phyloP scores from a whole-genome alignment of 2,329 filamentous ascomycete genomes.

The Gnomoniopsis sp. region DNA sequence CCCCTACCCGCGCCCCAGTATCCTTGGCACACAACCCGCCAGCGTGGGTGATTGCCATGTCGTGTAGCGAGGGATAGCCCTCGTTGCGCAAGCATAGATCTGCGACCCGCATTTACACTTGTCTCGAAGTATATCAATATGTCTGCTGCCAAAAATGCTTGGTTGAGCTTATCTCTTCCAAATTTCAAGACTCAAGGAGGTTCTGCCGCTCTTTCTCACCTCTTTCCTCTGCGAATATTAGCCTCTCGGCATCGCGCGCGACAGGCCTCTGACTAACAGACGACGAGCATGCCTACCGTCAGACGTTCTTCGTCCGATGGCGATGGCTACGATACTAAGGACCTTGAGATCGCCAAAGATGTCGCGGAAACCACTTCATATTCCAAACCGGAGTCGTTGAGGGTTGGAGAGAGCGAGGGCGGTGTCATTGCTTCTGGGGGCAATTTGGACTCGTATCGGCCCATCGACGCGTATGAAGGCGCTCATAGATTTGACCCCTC shows the following conservation, averaged over 20 bases:
- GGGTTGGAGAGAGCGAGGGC: conserved; percentile 14
- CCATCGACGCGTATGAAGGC: conserved; percentile 55
- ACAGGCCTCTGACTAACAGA: background rate
- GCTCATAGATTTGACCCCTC: conserved; percentile 56
- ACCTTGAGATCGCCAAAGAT: conserved; percentile 7
- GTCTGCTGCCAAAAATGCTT: too few species aligned
- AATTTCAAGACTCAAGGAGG: too few species aligned
- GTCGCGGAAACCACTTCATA: conserved; percentile 1
- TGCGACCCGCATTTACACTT: too few species aligned
- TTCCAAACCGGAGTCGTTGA: background rate
- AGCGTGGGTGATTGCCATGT: background rate
- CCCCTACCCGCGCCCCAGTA: conserved; percentile 4
- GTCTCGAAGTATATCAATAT: too few species aligned
- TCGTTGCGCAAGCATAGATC: too few species aligned
- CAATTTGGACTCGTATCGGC: conserved; percentile 36
- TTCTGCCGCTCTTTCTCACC: too few species aligned
- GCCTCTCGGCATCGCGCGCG: too few species aligned
- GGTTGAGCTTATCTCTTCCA: too few species aligned
- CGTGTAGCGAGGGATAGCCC: background rate
- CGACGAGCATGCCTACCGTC: conserved; percentile 3
- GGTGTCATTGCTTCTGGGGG: conserved; percentile 14
- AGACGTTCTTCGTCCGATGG: background rate
- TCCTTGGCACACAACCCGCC: conserved; percentile 17
- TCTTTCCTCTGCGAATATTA: too few species aligned
- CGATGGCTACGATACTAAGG: conserved; percentile 8